Conservation (phyloP, 441 rosid species). For the Metrosideros polymorpha region DNA sequence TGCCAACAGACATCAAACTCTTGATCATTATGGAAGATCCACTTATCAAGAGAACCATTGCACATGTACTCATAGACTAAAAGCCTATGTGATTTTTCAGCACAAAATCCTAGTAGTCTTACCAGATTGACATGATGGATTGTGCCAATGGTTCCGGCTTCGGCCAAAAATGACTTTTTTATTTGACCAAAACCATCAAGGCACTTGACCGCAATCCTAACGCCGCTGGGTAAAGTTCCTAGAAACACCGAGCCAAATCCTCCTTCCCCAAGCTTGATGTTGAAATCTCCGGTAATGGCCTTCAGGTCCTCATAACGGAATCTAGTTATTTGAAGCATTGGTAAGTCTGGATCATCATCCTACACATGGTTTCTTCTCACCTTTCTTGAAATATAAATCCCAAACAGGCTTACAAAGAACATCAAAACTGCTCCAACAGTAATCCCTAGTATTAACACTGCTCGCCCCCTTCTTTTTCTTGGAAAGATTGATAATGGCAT, state of each 20-base stretch:
- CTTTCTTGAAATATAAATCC: not conserved
- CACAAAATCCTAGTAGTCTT: not conserved
- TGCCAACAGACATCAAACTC: not conserved
- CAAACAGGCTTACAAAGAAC: not conserved
- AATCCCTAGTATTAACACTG: not conserved
- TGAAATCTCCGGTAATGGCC: not conserved
- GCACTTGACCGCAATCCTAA: not conserved
- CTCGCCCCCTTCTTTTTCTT: not conserved
- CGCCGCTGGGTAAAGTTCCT: not conserved
- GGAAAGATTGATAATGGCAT: not conserved
- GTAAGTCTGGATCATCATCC: not conserved
- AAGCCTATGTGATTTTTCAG: not conserved
- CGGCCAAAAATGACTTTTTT: not conserved
- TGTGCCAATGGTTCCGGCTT: not conserved
- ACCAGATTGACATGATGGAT: not conserved
- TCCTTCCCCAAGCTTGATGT: not conserved
- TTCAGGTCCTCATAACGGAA: not conserved
- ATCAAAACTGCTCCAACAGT: not conserved
- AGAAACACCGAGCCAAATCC: not conserved
- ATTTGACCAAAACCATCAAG: not conserved
- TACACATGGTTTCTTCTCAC: not conserved
- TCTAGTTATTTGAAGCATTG: constrained; percentile 10
- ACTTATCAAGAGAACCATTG: not conserved
- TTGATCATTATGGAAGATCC: not conserved
- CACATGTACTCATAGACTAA: not conserved